Conservation (phyloP, 164 flowering plant genomes). For the Euptelea pleiosperma region DNA sequence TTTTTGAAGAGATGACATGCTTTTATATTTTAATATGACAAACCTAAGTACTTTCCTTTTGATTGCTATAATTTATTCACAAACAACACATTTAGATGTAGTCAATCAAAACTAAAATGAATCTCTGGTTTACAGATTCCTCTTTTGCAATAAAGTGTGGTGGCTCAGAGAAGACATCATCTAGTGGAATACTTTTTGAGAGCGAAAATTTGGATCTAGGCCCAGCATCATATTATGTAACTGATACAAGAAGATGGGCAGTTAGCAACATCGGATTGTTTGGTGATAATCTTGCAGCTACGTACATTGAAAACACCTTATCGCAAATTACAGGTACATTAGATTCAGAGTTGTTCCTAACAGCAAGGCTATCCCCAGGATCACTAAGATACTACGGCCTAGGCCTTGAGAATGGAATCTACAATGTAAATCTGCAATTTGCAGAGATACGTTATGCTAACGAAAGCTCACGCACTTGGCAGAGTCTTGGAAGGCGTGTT, state of each 20-base stretch:
- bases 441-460: constrained; percentile 43
- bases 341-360: constrained; percentile 66
- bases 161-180: constrained; percentile 49
- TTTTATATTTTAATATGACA: too few relatives aligned
- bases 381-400: constrained; percentile 82
- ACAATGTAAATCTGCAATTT: constrained; percentile 65
- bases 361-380: constrained; percentile 68
- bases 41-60: too few relatives aligned
- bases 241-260: constrained; percentile 55
- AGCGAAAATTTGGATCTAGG: constrained; percentile 56
- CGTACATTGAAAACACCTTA: constrained; percentile 22
- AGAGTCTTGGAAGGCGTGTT: constrained; percentile 68
- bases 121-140: constrained; percentile 43
- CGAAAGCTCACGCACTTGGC: constrained; percentile 37
- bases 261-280: constrained; percentile 71
- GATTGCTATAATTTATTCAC: too few relatives aligned
- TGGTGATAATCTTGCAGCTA: constrained; percentile 27
- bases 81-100: too few relatives aligned
- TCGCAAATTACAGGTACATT: constrained; percentile 47
- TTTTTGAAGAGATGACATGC: too few relatives aligned
- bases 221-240: constrained; percentile 62
- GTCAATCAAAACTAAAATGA: background rate
- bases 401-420: constrained; percentile 83
- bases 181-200: constrained; percentile 36
- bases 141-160: constrained; percentile 77